Percentiles rank a stretch among this genome's conserved stretches.
These are phyloP conservation scores for Fusarium zealandicum DNA, from an alignment of 2,329 filamentous ascomycete species.

Conservation along the genomic window DNA sequence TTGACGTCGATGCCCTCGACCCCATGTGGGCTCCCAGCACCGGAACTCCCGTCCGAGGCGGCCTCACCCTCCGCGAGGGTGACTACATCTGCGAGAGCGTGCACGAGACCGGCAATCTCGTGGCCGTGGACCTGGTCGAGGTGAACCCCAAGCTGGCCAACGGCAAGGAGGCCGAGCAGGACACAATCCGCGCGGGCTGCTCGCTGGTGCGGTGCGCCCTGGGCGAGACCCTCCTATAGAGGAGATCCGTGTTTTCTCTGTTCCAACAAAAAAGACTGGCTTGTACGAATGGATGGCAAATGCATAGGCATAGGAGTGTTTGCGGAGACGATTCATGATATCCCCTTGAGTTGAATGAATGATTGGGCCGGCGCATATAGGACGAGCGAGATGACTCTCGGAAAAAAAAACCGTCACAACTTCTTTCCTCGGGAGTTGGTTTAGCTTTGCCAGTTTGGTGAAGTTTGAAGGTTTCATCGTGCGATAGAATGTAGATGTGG, in stretches of 20 bases:
- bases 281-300: conserved; percentile 17
- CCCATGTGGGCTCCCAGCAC: conserved; percentile 97
- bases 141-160: conserved; percentile 77
- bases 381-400: conserved; percentile 41
- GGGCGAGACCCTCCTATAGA: conserved; percentile 84
- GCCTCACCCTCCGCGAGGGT: conserved; percentile 90
- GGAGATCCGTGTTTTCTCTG: background rate
- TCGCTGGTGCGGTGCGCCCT: conserved; percentile 90
- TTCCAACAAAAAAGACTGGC: background rate
- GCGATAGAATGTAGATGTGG: background rate
- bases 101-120: conserved; percentile 78
- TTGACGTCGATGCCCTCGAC: conserved; percentile 96
- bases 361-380: conserved; percentile 38
- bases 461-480: background rate
- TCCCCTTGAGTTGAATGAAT: conserved; percentile 41
- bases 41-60: conserved; percentile 91
- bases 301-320: conserved; percentile 25
- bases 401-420: conserved; percentile 37
- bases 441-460: background rate
- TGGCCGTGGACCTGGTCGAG: conserved; percentile 84
- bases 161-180: conserved; percentile 71
- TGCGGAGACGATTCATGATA: conserved; percentile 28
- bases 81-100: conserved; percentile 95
- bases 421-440: conserved; percentile 33
- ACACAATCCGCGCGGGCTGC: conserved; percentile 90